phyloP scores from a whole-genome alignment of 2,329 filamentous ascomycete species.

The Byssoonygena ceratinophila region DNA sequence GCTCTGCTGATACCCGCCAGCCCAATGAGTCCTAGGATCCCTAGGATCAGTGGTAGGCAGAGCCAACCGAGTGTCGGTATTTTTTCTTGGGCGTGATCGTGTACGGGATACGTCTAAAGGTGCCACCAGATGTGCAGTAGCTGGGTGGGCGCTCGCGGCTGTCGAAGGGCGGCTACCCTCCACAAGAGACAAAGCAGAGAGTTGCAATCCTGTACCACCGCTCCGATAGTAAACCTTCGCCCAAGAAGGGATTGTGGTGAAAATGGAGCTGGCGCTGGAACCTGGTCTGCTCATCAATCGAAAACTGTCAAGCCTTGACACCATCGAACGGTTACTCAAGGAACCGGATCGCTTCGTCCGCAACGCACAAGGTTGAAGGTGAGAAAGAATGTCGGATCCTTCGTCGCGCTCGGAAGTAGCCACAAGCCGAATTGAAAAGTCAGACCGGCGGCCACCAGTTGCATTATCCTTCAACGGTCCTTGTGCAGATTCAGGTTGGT shows the following conservation, averaged over 20 bases:
- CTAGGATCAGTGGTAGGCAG: slow-evolving; percentile 26
- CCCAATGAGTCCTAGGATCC: slow-evolving; percentile 38
- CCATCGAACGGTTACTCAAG: slow-evolving; percentile 37
- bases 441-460: slow-evolving; percentile 19
- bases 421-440: slow-evolving; percentile 28
- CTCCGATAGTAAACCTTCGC: slow-evolving; percentile 59
- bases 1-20: slow-evolving; percentile 11
- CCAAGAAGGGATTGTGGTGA: slow-evolving; percentile 40
- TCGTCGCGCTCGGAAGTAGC: slow-evolving; percentile 28
- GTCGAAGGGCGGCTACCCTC: slow-evolving; percentile 28
- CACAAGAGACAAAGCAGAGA: slow-evolving; percentile 34
- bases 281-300: slow-evolving; percentile 29
- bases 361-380: slow-evolving; percentile 23
- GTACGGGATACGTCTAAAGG: slow-evolving; percentile 24
- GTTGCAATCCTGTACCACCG: slow-evolving; percentile 45
- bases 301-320: slow-evolving; percentile 29
- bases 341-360: slow-evolving; percentile 26
- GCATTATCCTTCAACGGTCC: neutral
- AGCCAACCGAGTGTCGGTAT: slow-evolving; percentile 13
- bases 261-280: slow-evolving; percentile 38
- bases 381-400: slow-evolving; percentile 29
- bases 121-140: slow-evolving; percentile 20
- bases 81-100: slow-evolving; percentile 22
- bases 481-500: slow-evolving; percentile 11
- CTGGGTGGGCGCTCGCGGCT: slow-evolving; percentile 24